Evolutionary conservation across 2,329 filamentous ascomycete genomes (phyloP).

Genomic region (Colletotrichum costaricense): DNA sequence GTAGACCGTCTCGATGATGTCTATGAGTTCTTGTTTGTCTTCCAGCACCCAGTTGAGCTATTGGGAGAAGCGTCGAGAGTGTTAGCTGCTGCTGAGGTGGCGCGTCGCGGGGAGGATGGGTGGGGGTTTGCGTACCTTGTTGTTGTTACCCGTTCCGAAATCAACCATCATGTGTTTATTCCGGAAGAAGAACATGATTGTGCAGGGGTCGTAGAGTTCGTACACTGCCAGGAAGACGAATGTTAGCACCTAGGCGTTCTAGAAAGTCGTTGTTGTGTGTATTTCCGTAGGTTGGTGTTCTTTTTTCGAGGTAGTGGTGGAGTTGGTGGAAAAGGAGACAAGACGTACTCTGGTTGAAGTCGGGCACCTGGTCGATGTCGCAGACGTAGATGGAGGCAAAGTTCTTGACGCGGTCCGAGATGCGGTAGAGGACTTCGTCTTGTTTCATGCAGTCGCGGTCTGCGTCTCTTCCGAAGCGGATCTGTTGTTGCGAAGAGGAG

Average conservation of each 20-base stretch:
- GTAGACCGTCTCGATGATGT: conserved; percentile 98
- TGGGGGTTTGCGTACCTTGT: conserved; percentile 78
- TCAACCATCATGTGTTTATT: conserved; percentile 99
- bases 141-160: conserved; percentile 98
- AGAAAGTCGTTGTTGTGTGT: too few relatives aligned
- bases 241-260: conserved; percentile 8
- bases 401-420: conserved; percentile 93
- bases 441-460: conserved; percentile 81
- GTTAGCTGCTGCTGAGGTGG: background rate
- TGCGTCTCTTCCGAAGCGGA: conserved; percentile 90
- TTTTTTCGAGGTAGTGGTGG: background rate
- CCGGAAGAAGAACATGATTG: conserved; percentile 96
- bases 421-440: conserved; percentile 94
- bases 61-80: background rate
- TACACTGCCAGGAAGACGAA: conserved; percentile 10
- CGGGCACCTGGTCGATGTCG: conserved; percentile 89
- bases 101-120: conserved; percentile 69
- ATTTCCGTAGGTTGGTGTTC: too few relatives aligned
- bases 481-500: conserved; percentile 47
- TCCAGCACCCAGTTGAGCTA: conserved; percentile 80
- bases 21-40: conserved; percentile 98
- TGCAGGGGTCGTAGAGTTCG: conserved; percentile 88
- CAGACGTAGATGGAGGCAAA: conserved; percentile 94
- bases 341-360: conserved; percentile 82
- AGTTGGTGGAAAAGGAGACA: background rate